phyloP scores from a whole-genome alignment of 306 rosid species.

The Heteromeles arbutifolia region DNA sequence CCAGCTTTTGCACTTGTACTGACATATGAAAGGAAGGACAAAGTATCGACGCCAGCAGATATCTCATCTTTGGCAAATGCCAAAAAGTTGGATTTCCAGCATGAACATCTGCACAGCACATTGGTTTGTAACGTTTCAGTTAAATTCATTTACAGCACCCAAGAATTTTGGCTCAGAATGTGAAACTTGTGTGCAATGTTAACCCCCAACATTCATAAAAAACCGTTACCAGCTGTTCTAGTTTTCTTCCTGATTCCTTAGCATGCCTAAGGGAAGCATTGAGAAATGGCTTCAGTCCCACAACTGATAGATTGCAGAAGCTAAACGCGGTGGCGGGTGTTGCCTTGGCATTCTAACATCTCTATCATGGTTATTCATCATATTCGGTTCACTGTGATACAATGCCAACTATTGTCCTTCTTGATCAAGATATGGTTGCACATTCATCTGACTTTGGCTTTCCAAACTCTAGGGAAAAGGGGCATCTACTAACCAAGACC shows the following conservation, averaged over 20 bases:
- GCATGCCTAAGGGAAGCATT: not conserved
- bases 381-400: not conserved
- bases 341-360: not conserved
- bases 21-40: not conserved
- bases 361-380: not conserved
- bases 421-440: not conserved
- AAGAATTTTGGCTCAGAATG: not conserved
- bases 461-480: not conserved
- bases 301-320: not conserved
- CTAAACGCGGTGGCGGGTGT: not conserved
- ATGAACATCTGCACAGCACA: not conserved
- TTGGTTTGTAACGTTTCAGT: too few relatives aligned
- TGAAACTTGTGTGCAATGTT: not conserved
- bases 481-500: not conserved
- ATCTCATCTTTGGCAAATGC: not conserved
- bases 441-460: not conserved
- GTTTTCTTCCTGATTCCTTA: not conserved
- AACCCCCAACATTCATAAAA: not conserved
- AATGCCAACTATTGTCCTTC: not conserved
- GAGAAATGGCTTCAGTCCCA: not conserved
- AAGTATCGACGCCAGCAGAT: not conserved
- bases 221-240: not conserved
- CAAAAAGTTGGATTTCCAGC: not conserved
- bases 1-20: not conserved
- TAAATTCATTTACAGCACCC: not conserved